A percentile compares a stretch with the other conserved stretches of the same genome.
Evolutionary conservation across 225 moss, liverwort and hornwort genomes (phyloP).

Genomic region (Polytrichum commune): DNA sequence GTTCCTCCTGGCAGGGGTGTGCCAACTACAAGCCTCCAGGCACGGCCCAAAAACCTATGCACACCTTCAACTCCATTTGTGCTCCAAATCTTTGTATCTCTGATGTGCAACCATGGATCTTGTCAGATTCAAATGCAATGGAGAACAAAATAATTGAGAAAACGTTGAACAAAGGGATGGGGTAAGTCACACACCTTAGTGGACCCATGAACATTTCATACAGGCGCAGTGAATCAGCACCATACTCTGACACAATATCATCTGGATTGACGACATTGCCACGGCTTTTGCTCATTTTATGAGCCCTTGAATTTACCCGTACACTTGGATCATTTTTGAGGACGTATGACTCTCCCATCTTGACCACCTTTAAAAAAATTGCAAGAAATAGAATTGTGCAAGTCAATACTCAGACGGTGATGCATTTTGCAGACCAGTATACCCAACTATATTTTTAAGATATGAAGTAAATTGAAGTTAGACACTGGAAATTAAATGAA

Average conservation of each 20-base stretch:
- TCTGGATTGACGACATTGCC: slow-evolving; percentile 98
- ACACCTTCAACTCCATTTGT: slow-evolving; percentile 98
- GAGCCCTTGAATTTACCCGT: slow-evolving; percentile 82
- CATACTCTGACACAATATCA: slow-evolving; percentile 82
- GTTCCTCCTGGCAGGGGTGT: slow-evolving; percentile 47
- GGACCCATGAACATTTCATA: slow-evolving; percentile 99
- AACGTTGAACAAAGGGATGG: no score
- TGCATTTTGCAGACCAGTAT: no score
- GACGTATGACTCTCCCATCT: slow-evolving; percentile 78
- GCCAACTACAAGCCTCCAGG: slow-evolving; percentile 90
- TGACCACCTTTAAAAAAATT: slow-evolving; percentile 50
- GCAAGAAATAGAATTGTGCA: no score
- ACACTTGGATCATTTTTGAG: slow-evolving; percentile 68
- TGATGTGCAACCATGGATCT: slow-evolving; percentile 10
- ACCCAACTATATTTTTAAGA: no score
- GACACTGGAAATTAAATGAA: no score
- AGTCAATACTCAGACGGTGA: no score
- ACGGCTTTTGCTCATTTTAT: slow-evolving; percentile 99
- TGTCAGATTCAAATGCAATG: neutral
- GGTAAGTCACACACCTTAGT: slow-evolving; percentile 44
- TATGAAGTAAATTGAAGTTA: no score
- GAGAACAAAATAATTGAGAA: neutral
- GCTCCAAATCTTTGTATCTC: slow-evolving; percentile 93
- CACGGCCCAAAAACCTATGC: slow-evolving; percentile 84
- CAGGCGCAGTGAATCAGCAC: slow-evolving; percentile 90